Evolutionary conservation across 495 filamentous ascomycete species (phyloP).

Genomic region (Neurospora tetrasperma): DNA sequence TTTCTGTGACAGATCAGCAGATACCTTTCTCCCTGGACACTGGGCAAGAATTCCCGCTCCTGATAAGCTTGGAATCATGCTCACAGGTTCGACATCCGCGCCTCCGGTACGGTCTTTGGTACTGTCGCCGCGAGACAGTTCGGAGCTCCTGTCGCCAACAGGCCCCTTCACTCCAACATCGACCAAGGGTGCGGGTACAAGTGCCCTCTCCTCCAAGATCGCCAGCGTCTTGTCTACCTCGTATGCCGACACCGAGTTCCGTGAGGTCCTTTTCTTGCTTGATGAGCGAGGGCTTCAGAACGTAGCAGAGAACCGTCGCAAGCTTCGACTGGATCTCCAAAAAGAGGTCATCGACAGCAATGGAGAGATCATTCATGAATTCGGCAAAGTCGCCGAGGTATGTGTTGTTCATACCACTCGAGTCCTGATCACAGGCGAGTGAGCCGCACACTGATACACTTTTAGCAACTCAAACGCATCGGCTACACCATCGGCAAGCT

Average conservation of each 20-base stretch:
- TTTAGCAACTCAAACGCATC: constrained; percentile 71
- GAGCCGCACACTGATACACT: not conserved
- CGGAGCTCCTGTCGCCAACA: constrained; percentile 9
- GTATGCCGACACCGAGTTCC: constrained; percentile 85
- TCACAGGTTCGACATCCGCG: not conserved
- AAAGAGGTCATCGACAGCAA: constrained; percentile 91
- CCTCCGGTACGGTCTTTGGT: not conserved
- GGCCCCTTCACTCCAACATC: constrained; percentile 5
- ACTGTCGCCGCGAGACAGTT: constrained; percentile 2
- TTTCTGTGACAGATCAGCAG: not conserved
- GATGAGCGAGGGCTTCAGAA: constrained; percentile 65
- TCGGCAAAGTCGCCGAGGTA: constrained; percentile 85
- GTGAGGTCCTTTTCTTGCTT: constrained; percentile 69
- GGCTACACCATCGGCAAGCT: constrained; percentile 67
- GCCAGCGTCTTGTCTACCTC: constrained; percentile 81
- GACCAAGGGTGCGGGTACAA: constrained; percentile 8
- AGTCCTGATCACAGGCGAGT: not conserved
- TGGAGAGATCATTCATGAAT: constrained; percentile 81
- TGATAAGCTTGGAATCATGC: not conserved
- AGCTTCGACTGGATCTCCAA: constrained; percentile 74
- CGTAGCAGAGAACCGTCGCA: constrained; percentile 66
- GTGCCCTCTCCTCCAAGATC: constrained; percentile 46
- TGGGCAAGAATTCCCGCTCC: not conserved
- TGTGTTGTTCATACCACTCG: constrained; percentile 4
- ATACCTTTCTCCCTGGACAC: not conserved